Conservation (phyloP, 371 early-diverging fungal species). For the Mycotypha africana region DNA sequence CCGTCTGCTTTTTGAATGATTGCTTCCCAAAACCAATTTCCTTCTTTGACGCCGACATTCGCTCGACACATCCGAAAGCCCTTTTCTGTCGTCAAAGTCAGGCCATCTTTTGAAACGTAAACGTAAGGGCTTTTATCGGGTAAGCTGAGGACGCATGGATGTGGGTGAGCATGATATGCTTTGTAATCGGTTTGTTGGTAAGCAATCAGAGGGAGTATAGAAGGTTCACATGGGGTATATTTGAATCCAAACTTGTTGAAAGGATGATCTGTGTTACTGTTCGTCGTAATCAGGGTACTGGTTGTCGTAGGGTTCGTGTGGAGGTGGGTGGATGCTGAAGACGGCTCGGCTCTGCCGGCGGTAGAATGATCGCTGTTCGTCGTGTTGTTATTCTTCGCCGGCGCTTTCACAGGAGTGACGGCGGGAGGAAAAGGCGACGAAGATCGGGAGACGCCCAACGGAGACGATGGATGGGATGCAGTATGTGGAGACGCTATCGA, state of each 20-base stretch:
- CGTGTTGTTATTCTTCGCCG: too few species aligned
- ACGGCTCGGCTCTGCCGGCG: too few species aligned
- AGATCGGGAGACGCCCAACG: too few species aligned
- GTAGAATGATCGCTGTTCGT: too few species aligned
- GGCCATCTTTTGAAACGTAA: slow-evolving; percentile 55
- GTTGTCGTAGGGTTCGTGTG: too few species aligned
- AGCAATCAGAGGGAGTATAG: slow-evolving; percentile 42
- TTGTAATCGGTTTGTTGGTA: slow-evolving; percentile 58
- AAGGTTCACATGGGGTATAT: slow-evolving; percentile 57
- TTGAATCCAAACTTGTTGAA: slow-evolving; percentile 57
- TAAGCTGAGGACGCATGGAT: slow-evolving; percentile 51
- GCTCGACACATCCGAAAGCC: slow-evolving; percentile 70
- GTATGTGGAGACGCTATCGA: slow-evolving; percentile 15
- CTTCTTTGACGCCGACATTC: slow-evolving; percentile 62
- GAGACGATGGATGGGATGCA: slow-evolving; percentile 21
- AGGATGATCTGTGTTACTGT: slow-evolving; percentile 40
- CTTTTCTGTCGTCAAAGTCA: slow-evolving; percentile 57
- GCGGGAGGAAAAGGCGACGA: slow-evolving; percentile 25
- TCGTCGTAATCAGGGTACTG: too few species aligned
- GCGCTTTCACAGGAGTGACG: slow-evolving; percentile 5
- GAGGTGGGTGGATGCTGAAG: slow-evolving; percentile 13
- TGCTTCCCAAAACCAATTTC: slow-evolving; percentile 68
- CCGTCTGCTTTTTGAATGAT: slow-evolving; percentile 42
- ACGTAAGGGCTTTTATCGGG: slow-evolving; percentile 64
- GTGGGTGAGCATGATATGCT: slow-evolving; percentile 29